Conservation (phyloP, 1,284 basidiomycete species). For the Stereum hirsutum region DNA sequence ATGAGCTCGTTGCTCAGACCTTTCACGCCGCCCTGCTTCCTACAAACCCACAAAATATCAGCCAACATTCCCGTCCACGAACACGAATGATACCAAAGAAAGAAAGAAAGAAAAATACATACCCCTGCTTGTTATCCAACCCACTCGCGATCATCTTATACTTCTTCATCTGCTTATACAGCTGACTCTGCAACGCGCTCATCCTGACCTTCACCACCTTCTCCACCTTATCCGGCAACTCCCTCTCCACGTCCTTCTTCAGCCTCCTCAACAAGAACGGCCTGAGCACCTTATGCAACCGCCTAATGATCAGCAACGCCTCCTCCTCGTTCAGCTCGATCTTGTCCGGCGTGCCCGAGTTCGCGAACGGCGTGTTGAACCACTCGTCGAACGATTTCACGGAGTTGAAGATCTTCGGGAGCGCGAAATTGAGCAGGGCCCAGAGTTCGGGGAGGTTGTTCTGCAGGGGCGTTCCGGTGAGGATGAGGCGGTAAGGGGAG, state of each 20-base stretch:
- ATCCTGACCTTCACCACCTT: constrained; percentile 99
- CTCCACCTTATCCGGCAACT: constrained; percentile 98
- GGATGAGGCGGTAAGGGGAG: constrained; percentile 89
- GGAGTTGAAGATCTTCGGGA: constrained; percentile 99
- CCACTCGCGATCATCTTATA: constrained; percentile 94
- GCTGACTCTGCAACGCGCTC: constrained; percentile 89
- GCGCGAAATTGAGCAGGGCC: constrained; percentile 96
- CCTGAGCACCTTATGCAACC: constrained; percentile 95
- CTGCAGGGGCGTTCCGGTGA: constrained; percentile 97
- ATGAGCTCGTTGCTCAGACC: constrained; percentile 96
- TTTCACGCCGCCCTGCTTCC: constrained; percentile 71
- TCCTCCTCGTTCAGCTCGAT: constrained; percentile 99
- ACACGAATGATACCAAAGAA: constrained; percentile 3
- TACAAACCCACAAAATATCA: constrained; percentile 23
- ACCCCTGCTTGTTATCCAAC: constrained; percentile 70
- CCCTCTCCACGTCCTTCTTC: constrained; percentile 98
- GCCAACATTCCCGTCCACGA: no score
- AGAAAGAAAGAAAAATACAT: constrained; percentile 10
- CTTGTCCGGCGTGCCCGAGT: constrained; percentile 93
- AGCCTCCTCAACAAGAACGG: constrained; percentile 94
- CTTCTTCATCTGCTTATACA: constrained; percentile 98
- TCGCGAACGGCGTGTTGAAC: constrained; percentile 99
- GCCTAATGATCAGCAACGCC: constrained; percentile 93
- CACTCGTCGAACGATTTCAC: constrained; percentile 99
- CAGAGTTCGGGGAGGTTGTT: constrained; percentile 99